Evolutionary conservation across 768 basidiomycete species (phyloP), one percentile per base, ranked within the genome.

Genomic region (Nevesoporus exiguus): DNA sequence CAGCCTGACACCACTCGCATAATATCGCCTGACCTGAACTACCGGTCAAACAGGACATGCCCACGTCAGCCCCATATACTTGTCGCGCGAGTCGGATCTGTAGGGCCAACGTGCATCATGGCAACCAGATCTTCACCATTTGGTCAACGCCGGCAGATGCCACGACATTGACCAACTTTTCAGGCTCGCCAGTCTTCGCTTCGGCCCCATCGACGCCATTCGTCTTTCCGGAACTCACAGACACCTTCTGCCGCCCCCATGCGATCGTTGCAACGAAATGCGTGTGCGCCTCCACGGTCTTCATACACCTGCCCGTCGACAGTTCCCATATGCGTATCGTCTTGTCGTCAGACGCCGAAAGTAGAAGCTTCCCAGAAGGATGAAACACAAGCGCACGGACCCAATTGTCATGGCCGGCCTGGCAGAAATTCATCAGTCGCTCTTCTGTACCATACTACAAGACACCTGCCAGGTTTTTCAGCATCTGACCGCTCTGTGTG

Each of bases 281-380:
- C 29, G 79, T 80, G 67, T 95, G 93, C 3, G 93, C 93, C 60
- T 93, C 90, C 39, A 96, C 81, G 36, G 83, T 89, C 75, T 91
- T 93, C 59, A 86, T 77, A 68, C 92, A 93, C 57, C 92, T 80
- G 0, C 93, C 93, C 3, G 88, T 89, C 40, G 81, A 78, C 33
- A 96, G 75, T 63, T 95, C 93, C 93, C 93, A 96, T 9, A 95
- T 80, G 9, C 90, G 84, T 60, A 95, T 83, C 10, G 90, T 90
- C 72, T 93, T 90, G 76, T 96, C 93, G 68, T 96, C 93, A 13
- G 90, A 89, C 5, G 88, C 90, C 9, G 92, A 93, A n/a, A 96
- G 77, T 13, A 96, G 81, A 68, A 84, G 88, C 69, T 94, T 94
- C 15, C 93, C 93, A 10, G 83, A 83, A 0, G 93, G 93, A 71